Evolutionary conservation across 805 yeast species (phyloP).

Genomic region (Monosporozyma servazzii): DNA sequence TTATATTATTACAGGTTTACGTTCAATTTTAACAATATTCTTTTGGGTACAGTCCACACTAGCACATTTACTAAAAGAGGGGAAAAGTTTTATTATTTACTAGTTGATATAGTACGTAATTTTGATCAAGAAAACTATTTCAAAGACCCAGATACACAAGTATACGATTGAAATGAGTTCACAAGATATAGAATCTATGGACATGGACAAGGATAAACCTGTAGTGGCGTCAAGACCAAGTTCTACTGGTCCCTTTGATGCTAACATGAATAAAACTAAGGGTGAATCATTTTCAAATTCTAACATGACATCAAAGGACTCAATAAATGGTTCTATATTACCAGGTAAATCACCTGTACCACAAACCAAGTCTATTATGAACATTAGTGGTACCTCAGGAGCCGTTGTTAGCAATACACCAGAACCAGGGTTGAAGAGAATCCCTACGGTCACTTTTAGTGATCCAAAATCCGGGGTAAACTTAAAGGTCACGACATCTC

Average conservation of each 20-base stretch:
- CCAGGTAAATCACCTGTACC: slow-evolving; percentile 12
- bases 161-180: background rate
- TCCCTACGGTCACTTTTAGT: slow-evolving; percentile 27
- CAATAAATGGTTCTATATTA: background rate
- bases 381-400: slow-evolving; percentile 23
- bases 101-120: background rate
- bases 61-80: no score
- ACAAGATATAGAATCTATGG: background rate
- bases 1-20: no score
- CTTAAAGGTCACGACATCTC: slow-evolving; percentile 8
- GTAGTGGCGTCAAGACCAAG: background rate
- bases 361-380: slow-evolving; percentile 23
- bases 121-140: background rate
- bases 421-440: slow-evolving; percentile 23
- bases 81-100: no score
- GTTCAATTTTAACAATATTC: no score
- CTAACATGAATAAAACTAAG: background rate
- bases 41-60: no score
- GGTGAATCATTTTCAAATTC: background rate
- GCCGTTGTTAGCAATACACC: slow-evolving; percentile 26
- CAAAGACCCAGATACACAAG: background rate
- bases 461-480: slow-evolving; percentile 14
- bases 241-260: background rate
- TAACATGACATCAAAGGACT: background rate
- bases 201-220: background rate